phyloP scores from a whole-genome alignment of 2,329 filamentous ascomycete genomes.

The Ophiocordyceps polyrhachis-furcata region DNA sequence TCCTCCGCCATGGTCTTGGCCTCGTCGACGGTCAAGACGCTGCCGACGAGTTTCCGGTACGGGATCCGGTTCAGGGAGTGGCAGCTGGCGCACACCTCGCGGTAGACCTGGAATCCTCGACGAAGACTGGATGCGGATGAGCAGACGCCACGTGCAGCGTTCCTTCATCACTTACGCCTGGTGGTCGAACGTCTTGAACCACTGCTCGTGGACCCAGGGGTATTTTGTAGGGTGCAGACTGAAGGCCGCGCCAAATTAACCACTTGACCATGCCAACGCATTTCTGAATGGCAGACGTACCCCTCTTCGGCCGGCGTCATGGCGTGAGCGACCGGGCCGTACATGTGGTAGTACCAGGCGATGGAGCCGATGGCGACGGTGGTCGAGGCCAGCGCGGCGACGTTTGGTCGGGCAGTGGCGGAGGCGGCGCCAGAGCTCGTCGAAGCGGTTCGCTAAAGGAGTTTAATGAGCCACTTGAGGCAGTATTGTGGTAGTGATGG shows the following conservation, averaged over 20 bases:
- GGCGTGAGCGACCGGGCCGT: conserved; percentile 72
- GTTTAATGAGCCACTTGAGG: too few relatives aligned
- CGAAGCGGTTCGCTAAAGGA: conserved; percentile 42
- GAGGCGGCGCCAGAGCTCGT: conserved; percentile 54
- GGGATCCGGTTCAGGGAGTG: conserved; percentile 91
- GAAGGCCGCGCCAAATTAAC: conserved; percentile 9
- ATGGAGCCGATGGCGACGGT: conserved; percentile 73
- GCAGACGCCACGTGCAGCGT: background rate
- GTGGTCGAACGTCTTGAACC: conserved; percentile 92
- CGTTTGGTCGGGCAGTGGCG: conserved; percentile 65
- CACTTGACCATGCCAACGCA: conserved; percentile 3
- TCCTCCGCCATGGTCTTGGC: conserved; percentile 94
- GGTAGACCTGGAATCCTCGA: conserved; percentile 98
- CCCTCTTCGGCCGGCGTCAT: conserved; percentile 93
- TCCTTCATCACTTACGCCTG: conserved; percentile 50
- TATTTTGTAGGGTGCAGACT: conserved; percentile 86
- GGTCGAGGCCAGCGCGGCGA: conserved; percentile 73
- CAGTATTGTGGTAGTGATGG: too few relatives aligned
- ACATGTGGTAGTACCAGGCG: conserved; percentile 95
- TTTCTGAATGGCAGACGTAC: conserved; percentile 42
- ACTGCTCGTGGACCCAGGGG: conserved; percentile 88
- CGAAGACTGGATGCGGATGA: conserved; percentile 48
- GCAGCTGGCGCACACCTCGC: conserved; percentile 93
- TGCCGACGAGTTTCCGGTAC: conserved; percentile 81
- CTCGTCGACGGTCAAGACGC: conserved; percentile 88